Evolutionary conservation across 108 stramenopile genomes (phyloP).

Genomic region (Conticribra weissflogii): DNA sequence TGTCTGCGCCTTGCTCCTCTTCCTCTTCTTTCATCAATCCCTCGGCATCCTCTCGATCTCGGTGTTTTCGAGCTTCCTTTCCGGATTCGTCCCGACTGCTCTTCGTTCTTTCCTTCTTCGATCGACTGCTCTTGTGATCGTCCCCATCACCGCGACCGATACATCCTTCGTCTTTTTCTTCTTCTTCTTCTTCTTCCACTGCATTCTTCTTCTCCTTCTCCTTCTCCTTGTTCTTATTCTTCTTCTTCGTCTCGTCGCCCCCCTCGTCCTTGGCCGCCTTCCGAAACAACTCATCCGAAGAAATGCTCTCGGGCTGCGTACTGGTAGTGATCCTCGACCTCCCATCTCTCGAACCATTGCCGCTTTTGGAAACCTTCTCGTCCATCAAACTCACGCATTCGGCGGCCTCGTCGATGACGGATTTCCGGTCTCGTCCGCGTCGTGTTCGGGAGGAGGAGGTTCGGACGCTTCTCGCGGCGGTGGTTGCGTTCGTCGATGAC

Average conservation of each 20-base stretch:
- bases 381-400: conserved; percentile 4
- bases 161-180: neutral
- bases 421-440: neutral
- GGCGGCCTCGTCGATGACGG: conserved; percentile 5
- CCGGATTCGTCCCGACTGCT: too few species aligned
- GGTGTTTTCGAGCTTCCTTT: too few species aligned
- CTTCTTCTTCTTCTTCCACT: neutral
- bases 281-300: neutral
- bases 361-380: neutral
- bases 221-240: neutral
- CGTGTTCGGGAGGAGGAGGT: neutral
- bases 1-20: neutral
- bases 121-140: neutral
- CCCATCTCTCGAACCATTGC: neutral
- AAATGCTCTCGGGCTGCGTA: neutral
- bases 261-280: too few species aligned
- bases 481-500: neutral
- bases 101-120: too few species aligned
- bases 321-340: conserved; percentile 16
- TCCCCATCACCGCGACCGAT: neutral
- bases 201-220: too few species aligned
- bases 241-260: neutral
- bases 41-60: conserved; percentile 5
- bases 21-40: neutral
- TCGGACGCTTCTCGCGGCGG: neutral